Conservation (phyloP, 495 filamentous ascomycete species). For the Xylona heveae region DNA sequence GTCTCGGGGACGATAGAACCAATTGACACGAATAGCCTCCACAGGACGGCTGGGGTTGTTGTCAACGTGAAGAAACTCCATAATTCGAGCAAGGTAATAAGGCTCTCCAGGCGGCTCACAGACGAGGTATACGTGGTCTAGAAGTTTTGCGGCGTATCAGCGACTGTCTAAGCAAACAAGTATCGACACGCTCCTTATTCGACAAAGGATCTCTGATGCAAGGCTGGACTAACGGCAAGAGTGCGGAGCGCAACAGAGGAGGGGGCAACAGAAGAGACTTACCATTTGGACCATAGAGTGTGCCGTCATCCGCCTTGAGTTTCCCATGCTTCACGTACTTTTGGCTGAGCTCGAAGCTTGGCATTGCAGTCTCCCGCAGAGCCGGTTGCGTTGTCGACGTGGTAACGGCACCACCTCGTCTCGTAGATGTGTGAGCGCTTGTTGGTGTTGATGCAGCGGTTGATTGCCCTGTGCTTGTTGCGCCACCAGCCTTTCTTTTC, state of each 20-base stretch:
- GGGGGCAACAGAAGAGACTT: constrained; percentile 17
- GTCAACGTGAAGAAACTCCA: constrained; percentile 81
- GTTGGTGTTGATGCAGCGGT: constrained; percentile 5
- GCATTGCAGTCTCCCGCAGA: constrained; percentile 40
- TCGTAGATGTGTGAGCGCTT: constrained; percentile 1
- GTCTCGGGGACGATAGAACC: constrained; percentile 94
- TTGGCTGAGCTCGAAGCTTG: constrained; percentile 56
- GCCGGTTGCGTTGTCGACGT: constrained; percentile 1
- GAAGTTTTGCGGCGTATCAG: constrained; percentile 2
- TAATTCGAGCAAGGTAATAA: constrained; percentile 91
- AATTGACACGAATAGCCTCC: constrained; percentile 82
- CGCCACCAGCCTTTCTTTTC: too few species aligned
- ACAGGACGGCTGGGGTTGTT: constrained; percentile 52
- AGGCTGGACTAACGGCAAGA: constrained; percentile 3
- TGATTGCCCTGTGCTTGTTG: too few species aligned
- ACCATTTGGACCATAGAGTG: constrained; percentile 69
- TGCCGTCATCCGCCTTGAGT: constrained; percentile 80
- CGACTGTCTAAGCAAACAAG: constrained; percentile 1
- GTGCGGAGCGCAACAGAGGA: constrained; percentile 6
- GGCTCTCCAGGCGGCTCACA: constrained; percentile 96
- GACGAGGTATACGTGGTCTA: constrained; percentile 93
- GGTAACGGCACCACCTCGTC: constrained; percentile 8
- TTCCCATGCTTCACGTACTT: constrained; percentile 53
- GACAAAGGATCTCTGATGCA: background rate
- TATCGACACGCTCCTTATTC: constrained; percentile 2